A percentile compares a stretch with the other conserved stretches of the same genome.
Evolutionary conservation across 257 asterid species (phyloP).

Genomic region (Cinchona pubescens): DNA sequence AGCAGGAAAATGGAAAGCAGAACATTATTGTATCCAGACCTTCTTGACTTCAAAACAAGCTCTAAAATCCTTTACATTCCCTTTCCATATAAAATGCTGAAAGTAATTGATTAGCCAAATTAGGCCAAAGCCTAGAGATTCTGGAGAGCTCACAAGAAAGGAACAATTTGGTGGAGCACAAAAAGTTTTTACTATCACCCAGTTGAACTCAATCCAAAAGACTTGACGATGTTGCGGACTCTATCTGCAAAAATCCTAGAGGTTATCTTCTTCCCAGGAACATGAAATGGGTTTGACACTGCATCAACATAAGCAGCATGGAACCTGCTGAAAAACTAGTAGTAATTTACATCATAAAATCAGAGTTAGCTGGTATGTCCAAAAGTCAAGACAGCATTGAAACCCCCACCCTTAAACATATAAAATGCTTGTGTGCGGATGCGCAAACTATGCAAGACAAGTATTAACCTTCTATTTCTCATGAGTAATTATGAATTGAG

Average conservation of each 20-base stretch:
- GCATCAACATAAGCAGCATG: slow-evolving; percentile 96
- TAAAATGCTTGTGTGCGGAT: neutral
- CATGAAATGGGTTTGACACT: slow-evolving; percentile 95
- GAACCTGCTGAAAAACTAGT: slow-evolving; percentile 86
- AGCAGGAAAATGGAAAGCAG: neutral
- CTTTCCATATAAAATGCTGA: neutral
- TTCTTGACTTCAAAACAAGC: neutral
- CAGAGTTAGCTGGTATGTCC: slow-evolving; percentile 17
- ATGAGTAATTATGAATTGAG: neutral
- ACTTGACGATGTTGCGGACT: slow-evolving; percentile 71
- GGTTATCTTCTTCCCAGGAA: slow-evolving; percentile 89
- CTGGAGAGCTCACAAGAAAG: neutral
- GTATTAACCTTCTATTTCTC: neutral
- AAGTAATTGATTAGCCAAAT: neutral
- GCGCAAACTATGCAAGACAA: neutral
- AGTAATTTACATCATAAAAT: slow-evolving; percentile 20
- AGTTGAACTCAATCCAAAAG: slow-evolving; percentile 70
- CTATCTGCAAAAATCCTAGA: slow-evolving; percentile 78
- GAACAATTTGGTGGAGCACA: neutral
- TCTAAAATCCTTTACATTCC: slow-evolving; percentile 1
- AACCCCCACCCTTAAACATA: neutral
- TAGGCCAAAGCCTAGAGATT: neutral
- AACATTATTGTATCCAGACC: too few species aligned
- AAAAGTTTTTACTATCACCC: slow-evolving; percentile 3
- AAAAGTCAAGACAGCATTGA: slow-evolving; percentile 7